These are phyloP conservation scores for Shiraia sp. DNA, from an alignment of 2,329 filamentous ascomycete species.

Conservation along the genomic window DNA sequence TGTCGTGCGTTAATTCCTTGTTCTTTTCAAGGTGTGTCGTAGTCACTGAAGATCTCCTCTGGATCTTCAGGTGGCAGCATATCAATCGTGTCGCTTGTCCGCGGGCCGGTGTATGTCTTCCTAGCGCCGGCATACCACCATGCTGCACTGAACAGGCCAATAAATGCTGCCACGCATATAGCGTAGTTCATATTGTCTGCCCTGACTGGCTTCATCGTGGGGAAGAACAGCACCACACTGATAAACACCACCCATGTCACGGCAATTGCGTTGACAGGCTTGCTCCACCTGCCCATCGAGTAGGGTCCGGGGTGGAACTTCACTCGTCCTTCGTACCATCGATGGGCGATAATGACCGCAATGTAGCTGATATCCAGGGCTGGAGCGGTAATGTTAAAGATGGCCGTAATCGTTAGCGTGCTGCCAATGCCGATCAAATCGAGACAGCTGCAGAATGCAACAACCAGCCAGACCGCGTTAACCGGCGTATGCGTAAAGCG, in stretches of 20 bases:
- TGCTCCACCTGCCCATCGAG: conserved; percentile 60
- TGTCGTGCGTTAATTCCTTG: not conserved
- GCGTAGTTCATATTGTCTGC: conserved; percentile 55
- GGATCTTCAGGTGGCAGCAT: conserved; percentile 48
- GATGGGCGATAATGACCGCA: conserved; percentile 63
- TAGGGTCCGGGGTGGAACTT: conserved; percentile 62
- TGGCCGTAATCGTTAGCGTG: conserved; percentile 54
- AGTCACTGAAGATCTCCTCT: conserved; percentile 43
- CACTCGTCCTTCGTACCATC: conserved; percentile 57
- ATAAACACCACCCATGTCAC: conserved; percentile 67
- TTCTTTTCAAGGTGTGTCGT: conserved; percentile 35
- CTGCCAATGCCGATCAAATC: conserved; percentile 58
- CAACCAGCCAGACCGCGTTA: conserved; percentile 67
- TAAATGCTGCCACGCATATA: conserved; percentile 51
- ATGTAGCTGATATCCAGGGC: conserved; percentile 60
- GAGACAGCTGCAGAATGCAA: conserved; percentile 58
- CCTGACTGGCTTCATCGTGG: conserved; percentile 49
- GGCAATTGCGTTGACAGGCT: conserved; percentile 59
- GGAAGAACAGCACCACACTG: conserved; percentile 62
- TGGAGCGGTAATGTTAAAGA: conserved; percentile 54
- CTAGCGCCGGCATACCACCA: conserved; percentile 52
- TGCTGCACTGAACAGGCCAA: conserved; percentile 52
- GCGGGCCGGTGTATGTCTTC: conserved; percentile 61
- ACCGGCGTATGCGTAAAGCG: conserved; percentile 60
- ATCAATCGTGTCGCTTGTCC: conserved; percentile 58